Base-by-base conservation (phyloP, 257 asterid genomes). In the Avicennia marina region DNA sequence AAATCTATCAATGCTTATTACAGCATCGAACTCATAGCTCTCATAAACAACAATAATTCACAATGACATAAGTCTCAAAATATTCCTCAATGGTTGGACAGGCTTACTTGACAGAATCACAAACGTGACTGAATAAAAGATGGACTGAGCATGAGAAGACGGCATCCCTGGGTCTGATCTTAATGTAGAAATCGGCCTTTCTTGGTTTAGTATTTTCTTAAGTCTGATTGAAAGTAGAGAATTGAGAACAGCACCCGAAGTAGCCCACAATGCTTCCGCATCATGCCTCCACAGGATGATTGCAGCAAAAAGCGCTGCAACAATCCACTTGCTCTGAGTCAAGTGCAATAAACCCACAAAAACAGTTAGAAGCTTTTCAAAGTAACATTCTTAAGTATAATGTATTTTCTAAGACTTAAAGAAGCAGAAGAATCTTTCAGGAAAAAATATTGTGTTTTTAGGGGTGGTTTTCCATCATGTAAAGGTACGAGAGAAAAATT, bases 161-260 rank as follows among this genome's bases (percentile, higher is more conserved):
- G 97, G 95, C 97, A 89, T 86, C 46, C 97, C 97, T 0, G 95
- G 96, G 64, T 81, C 95, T 5, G 93, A 70, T 75, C 90, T 77
- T 65, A 72, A 25, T n/a, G 75, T 68, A 32, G 88, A 49, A 67
- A 59, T 64, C 1, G 97, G 97, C 61, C 97, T 66, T 64, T 80
- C 82, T 59, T 89, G 95, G 58, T 89, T 86, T 33, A 89, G 65
- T 60, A 75, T n/a, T 58, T 62, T 51, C 71, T 89, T 89, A 46
- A 86, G 83, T 12, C 16, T 5, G 4, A 48, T 29, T 11, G 94
- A 81, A 48, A 89, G 72, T 9, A 15, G 16, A 38, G 55, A 62
- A 70, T 89, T 89, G 18, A 80, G 50, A n/a, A 74, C 72, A 56
- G 81, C 72, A 25, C 98, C 98, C 60, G 52, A 22, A 38, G 80